These are phyloP conservation scores for Vinca minor DNA, from an alignment of 257 asterid species.

Conservation along the genomic window DNA sequence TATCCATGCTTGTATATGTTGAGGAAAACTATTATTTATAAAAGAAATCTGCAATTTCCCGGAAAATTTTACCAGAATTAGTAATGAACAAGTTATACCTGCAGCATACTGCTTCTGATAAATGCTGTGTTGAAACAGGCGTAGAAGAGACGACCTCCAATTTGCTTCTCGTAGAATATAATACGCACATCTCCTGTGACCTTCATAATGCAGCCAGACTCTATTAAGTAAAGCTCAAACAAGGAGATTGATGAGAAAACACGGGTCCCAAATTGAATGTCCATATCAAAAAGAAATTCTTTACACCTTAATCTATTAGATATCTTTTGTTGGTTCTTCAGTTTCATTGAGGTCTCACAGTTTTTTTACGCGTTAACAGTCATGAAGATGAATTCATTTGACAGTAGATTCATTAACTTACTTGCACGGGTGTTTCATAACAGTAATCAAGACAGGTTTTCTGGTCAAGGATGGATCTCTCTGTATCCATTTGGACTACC, in stretches of 20 bases:
- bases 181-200: slow-evolving; percentile 60
- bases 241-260: neutral
- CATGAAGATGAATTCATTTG: no score
- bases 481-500: slow-evolving; percentile 83
- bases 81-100: slow-evolving; percentile 28
- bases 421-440: slow-evolving; percentile 57
- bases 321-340: no score
- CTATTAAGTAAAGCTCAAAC: neutral
- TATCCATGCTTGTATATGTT: neutral
- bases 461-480: slow-evolving; percentile 53
- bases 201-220: slow-evolving; percentile 22
- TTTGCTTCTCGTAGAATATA: slow-evolving; percentile 58
- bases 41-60: no score
- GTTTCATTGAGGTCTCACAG: no score
- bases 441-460: slow-evolving; percentile 60
- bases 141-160: slow-evolving; percentile 71
- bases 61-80: no score
- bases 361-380: no score
- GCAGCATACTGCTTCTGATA: slow-evolving; percentile 55
- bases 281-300: no score
- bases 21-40: neutral
- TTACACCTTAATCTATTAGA: no score
- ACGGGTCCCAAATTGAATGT: no score
- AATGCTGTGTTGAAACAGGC: slow-evolving; percentile 76
- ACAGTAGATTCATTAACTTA: slow-evolving; percentile 18